Conservation (phyloP, 1,284 basidiomycete species). For the Nidula niveotomentosa region DNA sequence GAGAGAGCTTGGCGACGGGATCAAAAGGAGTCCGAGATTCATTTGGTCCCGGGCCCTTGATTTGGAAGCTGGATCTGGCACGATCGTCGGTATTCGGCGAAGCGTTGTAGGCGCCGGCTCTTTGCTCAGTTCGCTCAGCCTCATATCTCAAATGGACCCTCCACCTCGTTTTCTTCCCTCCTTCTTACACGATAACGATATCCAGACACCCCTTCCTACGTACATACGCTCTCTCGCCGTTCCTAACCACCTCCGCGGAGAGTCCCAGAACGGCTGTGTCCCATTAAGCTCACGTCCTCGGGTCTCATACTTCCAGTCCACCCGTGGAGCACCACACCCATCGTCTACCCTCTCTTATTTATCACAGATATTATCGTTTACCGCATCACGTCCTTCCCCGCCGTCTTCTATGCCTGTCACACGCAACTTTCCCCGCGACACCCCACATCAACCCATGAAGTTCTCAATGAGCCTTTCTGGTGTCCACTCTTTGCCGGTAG, state of each 20-base stretch:
- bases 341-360: too few relatives aligned
- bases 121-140: too few relatives aligned
- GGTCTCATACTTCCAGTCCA: too few relatives aligned
- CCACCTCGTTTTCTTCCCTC: neutral
- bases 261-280: too few relatives aligned
- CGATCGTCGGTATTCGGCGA: neutral
- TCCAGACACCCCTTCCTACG: neutral
- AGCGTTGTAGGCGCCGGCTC: neutral
- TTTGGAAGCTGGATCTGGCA: neutral
- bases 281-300: conserved; percentile 6
- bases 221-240: conserved; percentile 2
- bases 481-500: conserved; percentile 51
- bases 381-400: neutral
- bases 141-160: neutral
- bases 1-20: too few relatives aligned
- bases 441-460: conserved; percentile 12
- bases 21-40: too few relatives aligned
- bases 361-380: too few relatives aligned
- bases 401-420: neutral
- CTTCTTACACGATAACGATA: neutral
- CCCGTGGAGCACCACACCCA: too few relatives aligned
- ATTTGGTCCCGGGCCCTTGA: too few relatives aligned
- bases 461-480: conserved; percentile 22
- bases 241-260: neutral
- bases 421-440: neutral